Conservation (phyloP, 768 basidiomycete species). For the Suillus luteus region DNA sequence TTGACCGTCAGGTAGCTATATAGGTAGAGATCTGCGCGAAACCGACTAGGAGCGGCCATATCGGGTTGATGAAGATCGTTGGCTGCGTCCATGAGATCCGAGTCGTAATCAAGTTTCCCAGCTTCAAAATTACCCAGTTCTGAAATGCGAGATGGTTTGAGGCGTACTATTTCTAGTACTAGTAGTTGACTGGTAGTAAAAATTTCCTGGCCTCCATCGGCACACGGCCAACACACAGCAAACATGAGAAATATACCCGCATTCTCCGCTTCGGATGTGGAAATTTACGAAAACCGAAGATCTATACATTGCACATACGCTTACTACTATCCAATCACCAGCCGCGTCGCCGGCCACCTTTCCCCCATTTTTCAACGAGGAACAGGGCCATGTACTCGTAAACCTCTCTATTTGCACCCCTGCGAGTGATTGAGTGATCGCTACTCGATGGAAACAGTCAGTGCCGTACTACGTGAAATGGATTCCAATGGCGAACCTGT, state of each 20-base stretch:
- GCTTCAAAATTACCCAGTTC: neutral
- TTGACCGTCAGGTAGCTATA: neutral
- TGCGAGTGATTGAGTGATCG: constrained; percentile 73
- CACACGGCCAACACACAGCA: neutral
- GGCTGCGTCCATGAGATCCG: neutral
- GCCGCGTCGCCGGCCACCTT: constrained; percentile 65
- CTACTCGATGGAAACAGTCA: constrained; percentile 40
- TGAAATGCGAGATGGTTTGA: neutral
- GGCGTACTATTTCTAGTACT: neutral
- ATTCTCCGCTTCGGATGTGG: neutral
- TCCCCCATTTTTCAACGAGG: constrained; percentile 92
- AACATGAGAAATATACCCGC: neutral
- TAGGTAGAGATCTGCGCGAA: neutral
- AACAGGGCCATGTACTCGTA: constrained; percentile 86
- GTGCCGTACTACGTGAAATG: constrained; percentile 11
- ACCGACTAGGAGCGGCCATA: neutral
- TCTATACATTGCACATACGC: neutral
- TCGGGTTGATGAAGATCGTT: neutral
- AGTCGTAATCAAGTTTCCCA: neutral
- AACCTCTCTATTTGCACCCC: constrained; percentile 83
- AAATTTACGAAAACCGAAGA: neutral
- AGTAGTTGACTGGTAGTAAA: neutral
- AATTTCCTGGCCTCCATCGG: neutral
- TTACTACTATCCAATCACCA: constrained; percentile 41
- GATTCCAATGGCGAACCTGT: constrained; percentile 60